phyloP scores from a whole-genome alignment of 2,329 filamentous ascomycete species.

The Aspergillus tubingensis region DNA sequence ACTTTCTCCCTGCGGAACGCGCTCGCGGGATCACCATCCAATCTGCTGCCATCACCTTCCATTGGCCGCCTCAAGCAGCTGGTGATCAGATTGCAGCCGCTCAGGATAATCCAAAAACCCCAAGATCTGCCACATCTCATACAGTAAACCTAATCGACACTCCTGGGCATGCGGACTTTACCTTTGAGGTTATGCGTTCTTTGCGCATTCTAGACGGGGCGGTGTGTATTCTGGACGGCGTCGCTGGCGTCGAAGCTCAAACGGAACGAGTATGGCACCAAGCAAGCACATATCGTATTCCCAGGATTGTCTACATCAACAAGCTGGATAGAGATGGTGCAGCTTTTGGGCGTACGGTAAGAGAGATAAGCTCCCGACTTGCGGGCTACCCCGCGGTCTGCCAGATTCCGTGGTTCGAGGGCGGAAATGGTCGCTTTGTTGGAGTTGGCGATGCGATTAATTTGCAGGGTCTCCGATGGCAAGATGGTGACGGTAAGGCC shows the following conservation, averaged over 20 bases:
- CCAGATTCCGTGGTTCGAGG: slow-evolving; percentile 91
- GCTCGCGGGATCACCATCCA: slow-evolving; percentile 96
- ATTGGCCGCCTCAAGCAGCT: slow-evolving; percentile 69
- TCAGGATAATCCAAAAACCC: slow-evolving; percentile 32
- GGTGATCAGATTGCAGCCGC: slow-evolving; percentile 19
- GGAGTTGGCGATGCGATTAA: slow-evolving; percentile 84
- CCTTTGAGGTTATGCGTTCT: slow-evolving; percentile 92
- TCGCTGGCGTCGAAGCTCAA: slow-evolving; percentile 93
- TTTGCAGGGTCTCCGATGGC: slow-evolving; percentile 74
- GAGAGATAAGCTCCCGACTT: slow-evolving; percentile 78
- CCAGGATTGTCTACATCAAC: slow-evolving; percentile 78
- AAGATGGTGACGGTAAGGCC: slow-evolving; percentile 65
- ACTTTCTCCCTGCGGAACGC: slow-evolving; percentile 91
- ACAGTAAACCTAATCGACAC: slow-evolving; percentile 94
- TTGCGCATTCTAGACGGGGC: slow-evolving; percentile 85
- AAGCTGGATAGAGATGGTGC: slow-evolving; percentile 84
- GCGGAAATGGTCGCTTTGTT: slow-evolving; percentile 69
- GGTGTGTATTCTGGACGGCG: slow-evolving; percentile 89
- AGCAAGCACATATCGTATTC: slow-evolving; percentile 81
- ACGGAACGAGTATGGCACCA: slow-evolving; percentile 96
- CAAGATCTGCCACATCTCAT: slow-evolving; percentile 59
- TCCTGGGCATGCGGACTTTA: slow-evolving; percentile 94
- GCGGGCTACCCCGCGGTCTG: slow-evolving; percentile 86
- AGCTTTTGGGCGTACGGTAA: slow-evolving; percentile 78
- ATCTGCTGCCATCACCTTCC: slow-evolving; percentile 92